Base-by-base conservation (phyloP, 2,329 filamentous ascomycete species). In the Cladophialophora bantiana region DNA sequence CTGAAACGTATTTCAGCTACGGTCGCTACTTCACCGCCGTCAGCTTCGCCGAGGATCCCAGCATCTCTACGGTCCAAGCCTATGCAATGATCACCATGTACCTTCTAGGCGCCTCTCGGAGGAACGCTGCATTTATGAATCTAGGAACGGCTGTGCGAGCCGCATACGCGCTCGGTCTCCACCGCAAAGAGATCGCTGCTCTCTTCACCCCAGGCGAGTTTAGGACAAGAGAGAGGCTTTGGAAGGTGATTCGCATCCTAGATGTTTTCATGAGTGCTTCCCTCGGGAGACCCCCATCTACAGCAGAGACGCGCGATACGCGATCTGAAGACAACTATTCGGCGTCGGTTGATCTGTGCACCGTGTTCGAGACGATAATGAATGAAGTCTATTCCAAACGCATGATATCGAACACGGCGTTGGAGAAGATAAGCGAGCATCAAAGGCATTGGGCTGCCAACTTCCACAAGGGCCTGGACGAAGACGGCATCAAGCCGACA, bases 121-220 rank as follows among this genome's bases (percentile, higher is more conserved):
- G 76, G 0, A 80, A 79, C 38, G 75, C 78, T 2, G 78, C 79
- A 0, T 79, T 78, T 13, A 78, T 80, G 76, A 75, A 78, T 34
- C 73, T 80, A 1, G 78, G 79, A 3, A 74, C 77, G 48, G 78
- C 78, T 2, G 77, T 76, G 0, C 71, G 77, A 20, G 81, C 81
- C 6, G 81, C 82, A 2, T 84, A 84, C 68, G 81, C 83, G 1
- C 80, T 84, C 18, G 83, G 83, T 0, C 76, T 85, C 13, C 83
- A 85, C 69, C 76, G 82, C 2, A 83, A 79, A 18, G 82, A 84
- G 70, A 80, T 83, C 7, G 83, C 83, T 65, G 80, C 80, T 26
- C 78, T 82, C 1, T 84, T 83, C 68, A 80, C 80, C 26, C 68
- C 72, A 1, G 72, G 76, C 1, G 78, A 80, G 40, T 76, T 76